Evolutionary conservation across 2,329 filamentous ascomycete species (phyloP).

Genomic region (Dactylellina drechsleri): DNA sequence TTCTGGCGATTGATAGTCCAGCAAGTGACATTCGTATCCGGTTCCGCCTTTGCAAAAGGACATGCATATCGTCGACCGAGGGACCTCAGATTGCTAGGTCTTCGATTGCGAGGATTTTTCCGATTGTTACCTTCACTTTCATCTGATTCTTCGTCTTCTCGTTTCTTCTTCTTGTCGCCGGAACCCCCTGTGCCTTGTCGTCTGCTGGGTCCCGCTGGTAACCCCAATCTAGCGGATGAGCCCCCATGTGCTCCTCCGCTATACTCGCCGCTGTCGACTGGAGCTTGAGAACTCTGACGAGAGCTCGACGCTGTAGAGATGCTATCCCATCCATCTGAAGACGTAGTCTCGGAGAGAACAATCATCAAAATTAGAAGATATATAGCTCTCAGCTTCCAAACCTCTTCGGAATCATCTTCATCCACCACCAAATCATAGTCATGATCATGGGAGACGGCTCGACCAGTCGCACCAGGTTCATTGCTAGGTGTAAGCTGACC

Average conservation of each 20-base stretch:
- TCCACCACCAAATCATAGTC: slow-evolving; percentile 13
- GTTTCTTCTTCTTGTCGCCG: slow-evolving; percentile 21
- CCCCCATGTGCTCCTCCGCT: slow-evolving; percentile 7
- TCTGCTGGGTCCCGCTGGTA: slow-evolving; percentile 20
- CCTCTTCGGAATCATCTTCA: slow-evolving; percentile 34
- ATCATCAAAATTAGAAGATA: slow-evolving; percentile 52
- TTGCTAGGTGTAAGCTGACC: slow-evolving; percentile 2
- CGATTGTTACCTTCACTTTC: slow-evolving; percentile 38
- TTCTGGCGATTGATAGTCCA: slow-evolving; percentile 54
- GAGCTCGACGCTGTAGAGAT: slow-evolving; percentile 42
- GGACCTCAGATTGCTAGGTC: slow-evolving; percentile 34
- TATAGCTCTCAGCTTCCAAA: slow-evolving; percentile 47
- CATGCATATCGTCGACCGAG: slow-evolving; percentile 42
- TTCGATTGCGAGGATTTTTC: slow-evolving; percentile 20
- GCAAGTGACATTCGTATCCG: slow-evolving; percentile 47
- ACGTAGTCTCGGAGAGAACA: slow-evolving; percentile 38
- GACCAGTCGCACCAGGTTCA: slow-evolving; percentile 6
- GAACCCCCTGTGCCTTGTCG: slow-evolving; percentile 16
- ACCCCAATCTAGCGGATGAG: slow-evolving; percentile 6
- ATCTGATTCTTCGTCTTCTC: slow-evolving; percentile 39
- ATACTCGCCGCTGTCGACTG: slow-evolving; percentile 25
- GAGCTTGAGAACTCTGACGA: slow-evolving; percentile 45
- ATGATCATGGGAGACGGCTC: background rate
- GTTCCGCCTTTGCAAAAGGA: slow-evolving; percentile 45
- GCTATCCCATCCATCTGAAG: slow-evolving; percentile 40